A percentile compares a stretch with the other conserved stretches of the same genome.
phyloP scores from a whole-genome alignment of 2,329 filamentous ascomycete genomes.

The Epichloe sp. region DNA sequence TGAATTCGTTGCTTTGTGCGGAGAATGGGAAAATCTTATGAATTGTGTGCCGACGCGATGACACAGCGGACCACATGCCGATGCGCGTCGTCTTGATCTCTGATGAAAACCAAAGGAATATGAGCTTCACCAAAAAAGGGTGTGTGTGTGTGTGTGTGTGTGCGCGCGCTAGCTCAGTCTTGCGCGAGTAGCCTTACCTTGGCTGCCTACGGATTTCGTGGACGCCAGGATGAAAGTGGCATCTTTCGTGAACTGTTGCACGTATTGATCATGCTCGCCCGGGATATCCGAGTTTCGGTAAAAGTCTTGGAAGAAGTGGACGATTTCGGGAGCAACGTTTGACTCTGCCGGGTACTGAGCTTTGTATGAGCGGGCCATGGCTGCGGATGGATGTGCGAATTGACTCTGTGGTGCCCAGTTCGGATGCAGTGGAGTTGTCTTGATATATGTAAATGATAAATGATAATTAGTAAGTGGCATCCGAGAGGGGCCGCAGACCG shows the following conservation, averaged over 20 bases:
- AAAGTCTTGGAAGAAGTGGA: constrained; percentile 17
- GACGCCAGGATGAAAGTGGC: constrained; percentile 19
- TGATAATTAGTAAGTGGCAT: too few relatives aligned
- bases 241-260: constrained; percentile 14
- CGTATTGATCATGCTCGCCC: constrained; percentile 16
- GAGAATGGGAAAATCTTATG: constrained; percentile 19
- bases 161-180: not conserved
- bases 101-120: constrained; percentile 3
- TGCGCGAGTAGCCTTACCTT: constrained; percentile 8
- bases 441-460: too few relatives aligned
- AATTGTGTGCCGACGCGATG: constrained; percentile 16
- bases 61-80: constrained; percentile 18
- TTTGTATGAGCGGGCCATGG: constrained; percentile 9
- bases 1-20: constrained; percentile 14
- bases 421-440: too few relatives aligned
- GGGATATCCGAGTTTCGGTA: constrained; percentile 19
- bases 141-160: too few relatives aligned
- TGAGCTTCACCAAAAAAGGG: too few relatives aligned
- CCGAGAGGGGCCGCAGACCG: too few relatives aligned
- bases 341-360: constrained; percentile 9
- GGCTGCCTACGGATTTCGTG: constrained; percentile 12
- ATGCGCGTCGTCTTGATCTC: constrained; percentile 17
- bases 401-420: not conserved
- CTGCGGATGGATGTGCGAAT: too few relatives aligned
- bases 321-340: constrained; percentile 11